phyloP scores from a whole-genome alignment of 1,139 yeast genomes.

The Geotrichum fermentans region DNA sequence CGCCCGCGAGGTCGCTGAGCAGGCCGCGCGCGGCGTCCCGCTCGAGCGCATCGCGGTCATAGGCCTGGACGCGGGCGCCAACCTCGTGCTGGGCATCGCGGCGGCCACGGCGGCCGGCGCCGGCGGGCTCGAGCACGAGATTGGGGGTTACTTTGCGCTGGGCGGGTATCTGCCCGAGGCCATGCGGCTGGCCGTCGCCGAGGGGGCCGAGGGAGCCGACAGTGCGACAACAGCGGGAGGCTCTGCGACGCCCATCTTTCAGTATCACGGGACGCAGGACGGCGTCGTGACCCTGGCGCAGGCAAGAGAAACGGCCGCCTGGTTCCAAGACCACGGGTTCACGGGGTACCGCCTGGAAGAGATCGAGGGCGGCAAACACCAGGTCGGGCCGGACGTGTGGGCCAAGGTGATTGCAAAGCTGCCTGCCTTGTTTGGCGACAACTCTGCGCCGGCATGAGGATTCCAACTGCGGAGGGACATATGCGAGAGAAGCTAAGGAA shows the following conservation, averaged over 20 bases:
- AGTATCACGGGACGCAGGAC: constrained; percentile 10
- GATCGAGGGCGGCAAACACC: constrained; percentile 6
- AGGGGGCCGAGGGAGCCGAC: not conserved
- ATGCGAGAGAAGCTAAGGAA: not conserved
- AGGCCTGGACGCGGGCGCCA: constrained; percentile 8
- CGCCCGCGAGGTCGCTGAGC: constrained; percentile 7
- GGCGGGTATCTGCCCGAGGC: not conserved
- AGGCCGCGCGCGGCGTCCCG: constrained; percentile 13
- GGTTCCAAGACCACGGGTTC: not conserved
- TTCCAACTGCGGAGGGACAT: not conserved
- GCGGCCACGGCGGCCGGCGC: not conserved
- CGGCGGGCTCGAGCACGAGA: not conserved
- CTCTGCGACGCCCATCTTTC: constrained; percentile 2
- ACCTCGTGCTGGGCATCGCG: constrained; percentile 10
- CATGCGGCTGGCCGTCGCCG: not conserved
- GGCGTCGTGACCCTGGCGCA: not conserved
- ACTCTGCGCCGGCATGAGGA: too few species aligned
- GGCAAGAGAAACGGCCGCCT: not conserved
- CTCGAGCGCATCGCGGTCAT: constrained; percentile 8
- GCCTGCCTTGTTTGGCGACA: constrained; percentile 10
- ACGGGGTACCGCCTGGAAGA: not conserved
- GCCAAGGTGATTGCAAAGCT: constrained; percentile 1
- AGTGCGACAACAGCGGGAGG: too few species aligned
- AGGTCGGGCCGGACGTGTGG: not conserved
- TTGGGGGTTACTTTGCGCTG: not conserved